Evolutionary conservation across 1,284 basidiomycete genomes (phyloP), one percentile per base, ranked within the genome.

Genomic region (Pisolithus thermaeus): DNA sequence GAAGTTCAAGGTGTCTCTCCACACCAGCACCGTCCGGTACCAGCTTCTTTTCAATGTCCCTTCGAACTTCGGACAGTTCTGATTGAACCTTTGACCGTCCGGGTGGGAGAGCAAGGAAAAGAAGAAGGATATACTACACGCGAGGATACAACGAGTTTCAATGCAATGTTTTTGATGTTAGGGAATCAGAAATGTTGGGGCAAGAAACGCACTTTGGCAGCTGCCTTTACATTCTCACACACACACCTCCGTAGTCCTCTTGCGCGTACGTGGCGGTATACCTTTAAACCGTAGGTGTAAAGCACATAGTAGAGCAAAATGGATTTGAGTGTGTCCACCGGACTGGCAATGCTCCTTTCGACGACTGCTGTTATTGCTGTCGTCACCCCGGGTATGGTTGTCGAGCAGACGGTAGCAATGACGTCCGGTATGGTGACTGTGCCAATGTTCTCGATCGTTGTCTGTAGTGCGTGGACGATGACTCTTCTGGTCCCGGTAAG

Each of bases 221-320:
- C 63, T 76, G 76, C 84, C 50, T 62, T 68, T 62, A 80, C 85
- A n/a, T 79, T 58, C 48, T 88, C 83, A 14, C 59, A 66, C n/a
- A 73, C 52, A 14, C 78, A 78, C 8, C 72, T 65, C 0, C 68
- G 48, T 48, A 89, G 51, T 0, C 91, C 91, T 50, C 87, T 75
- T 0, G 90, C 92, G 20, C 81, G 76, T n/a, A 93, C 59, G 68
- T 94, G 90, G 28, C 90, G 75, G 42, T 80, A 75, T 1, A 71
- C 65, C 58, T 80, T 83, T 45, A 82, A 53, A 8, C 69, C 62
- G 18, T 81, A 75, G 3, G 70, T 75, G 16, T 77, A 59, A 23
- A 87, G 36, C 50, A 90, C 68, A 65, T 89, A 90, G 42, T 81
- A 62, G 54, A 89, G 80, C 3, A 90, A 59, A 7, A 72, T 51